Conservation (phyloP, 768 basidiomycete genomes). For the Tulasnella sp. region DNA sequence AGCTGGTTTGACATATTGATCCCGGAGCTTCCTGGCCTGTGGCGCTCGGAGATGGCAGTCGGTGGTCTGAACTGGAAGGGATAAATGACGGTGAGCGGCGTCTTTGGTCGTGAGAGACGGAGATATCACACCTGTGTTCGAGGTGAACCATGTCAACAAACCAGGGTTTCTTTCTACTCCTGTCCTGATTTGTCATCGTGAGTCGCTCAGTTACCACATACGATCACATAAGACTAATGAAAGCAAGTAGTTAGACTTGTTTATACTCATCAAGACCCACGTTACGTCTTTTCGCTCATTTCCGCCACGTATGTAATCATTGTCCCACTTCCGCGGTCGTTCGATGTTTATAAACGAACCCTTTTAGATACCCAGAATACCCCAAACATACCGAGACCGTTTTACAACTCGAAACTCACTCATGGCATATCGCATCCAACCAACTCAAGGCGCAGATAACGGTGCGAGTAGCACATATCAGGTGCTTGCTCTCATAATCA, state of each 20-base stretch:
- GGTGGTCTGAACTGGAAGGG: background rate
- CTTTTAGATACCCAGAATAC: background rate
- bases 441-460: background rate
- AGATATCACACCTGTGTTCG: background rate
- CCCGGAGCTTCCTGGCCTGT: background rate
- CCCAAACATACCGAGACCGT: background rate
- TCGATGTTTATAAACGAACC: background rate
- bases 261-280: background rate
- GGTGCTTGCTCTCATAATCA: background rate
- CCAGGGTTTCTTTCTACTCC: background rate
- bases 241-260: background rate
- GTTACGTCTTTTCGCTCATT: conserved; percentile 6
- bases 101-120: background rate
- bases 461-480: background rate
- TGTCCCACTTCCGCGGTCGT: background rate
- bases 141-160: conserved; percentile 1
- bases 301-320: conserved; percentile 13
- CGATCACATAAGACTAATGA: background rate
- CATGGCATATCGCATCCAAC: background rate
- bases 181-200: background rate
- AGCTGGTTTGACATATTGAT: conserved; percentile 71
- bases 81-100: conserved; percentile 8
- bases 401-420: background rate
- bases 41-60: background rate
- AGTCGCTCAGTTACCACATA: background rate